Conservation (phyloP, 2,329 filamentous ascomycete genomes). For the Elsinoe necatrix region DNA sequence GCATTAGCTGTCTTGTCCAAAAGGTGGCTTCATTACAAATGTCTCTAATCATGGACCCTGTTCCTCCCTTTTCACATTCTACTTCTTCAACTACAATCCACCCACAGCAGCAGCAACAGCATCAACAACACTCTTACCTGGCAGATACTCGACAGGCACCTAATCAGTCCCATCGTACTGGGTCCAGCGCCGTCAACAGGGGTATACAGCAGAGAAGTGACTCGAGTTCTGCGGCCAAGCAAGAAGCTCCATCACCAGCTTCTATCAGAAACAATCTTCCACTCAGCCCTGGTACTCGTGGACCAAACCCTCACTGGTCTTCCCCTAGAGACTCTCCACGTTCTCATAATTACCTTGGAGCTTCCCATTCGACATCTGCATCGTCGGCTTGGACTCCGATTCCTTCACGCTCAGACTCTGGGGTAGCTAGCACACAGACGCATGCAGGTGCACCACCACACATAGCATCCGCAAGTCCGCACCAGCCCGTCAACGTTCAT, state of each 20-base stretch:
- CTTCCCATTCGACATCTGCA: background rate
- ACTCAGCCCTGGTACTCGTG: constrained; percentile 4
- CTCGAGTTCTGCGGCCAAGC: background rate
- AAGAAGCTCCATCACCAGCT: background rate
- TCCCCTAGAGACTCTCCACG: constrained; percentile 7
- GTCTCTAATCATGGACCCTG: constrained; percentile 16
- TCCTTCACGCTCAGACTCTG: constrained; percentile 13
- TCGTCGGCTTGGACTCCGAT: constrained; percentile 13
- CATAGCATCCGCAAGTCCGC: background rate
- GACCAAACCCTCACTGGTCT: constrained; percentile 4
- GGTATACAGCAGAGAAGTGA: background rate
- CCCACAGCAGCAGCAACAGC: background rate
- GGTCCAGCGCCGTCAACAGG: background rate
- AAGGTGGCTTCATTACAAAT: constrained; percentile 17
- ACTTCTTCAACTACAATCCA: constrained; percentile 13
- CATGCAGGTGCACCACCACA: background rate
- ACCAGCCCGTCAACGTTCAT: background rate
- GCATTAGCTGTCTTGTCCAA: constrained; percentile 15
- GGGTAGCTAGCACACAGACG: background rate
- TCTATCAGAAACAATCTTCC: constrained; percentile 3
- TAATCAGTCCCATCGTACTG: background rate
- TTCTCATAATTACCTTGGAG: constrained; percentile 1
- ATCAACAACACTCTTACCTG: background rate
- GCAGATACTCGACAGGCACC: background rate
- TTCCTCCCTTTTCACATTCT: constrained; percentile 15